Base-by-base conservation (phyloP, 192 early-diverging fungal genomes). In the Coemansia guatemalensis region DNA sequence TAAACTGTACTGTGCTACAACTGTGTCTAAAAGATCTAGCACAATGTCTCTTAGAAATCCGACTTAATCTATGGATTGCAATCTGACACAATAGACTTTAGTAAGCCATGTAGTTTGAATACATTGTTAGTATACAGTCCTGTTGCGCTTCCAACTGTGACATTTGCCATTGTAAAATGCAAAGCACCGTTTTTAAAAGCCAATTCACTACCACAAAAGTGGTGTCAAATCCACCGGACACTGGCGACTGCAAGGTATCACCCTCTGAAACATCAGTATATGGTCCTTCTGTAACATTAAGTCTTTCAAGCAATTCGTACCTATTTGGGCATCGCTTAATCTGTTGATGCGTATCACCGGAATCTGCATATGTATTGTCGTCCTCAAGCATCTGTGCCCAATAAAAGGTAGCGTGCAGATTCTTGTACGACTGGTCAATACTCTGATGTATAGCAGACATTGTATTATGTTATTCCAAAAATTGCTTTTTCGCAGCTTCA, bases 241-340 rank as follows among this genome's bases (percentile, higher is more conserved):
- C 29, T 0, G 71, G 71, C 5, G 67, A 41, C 8, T 39, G 49
- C 0, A 35, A 50, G 4, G 67, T 64, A 33, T 60, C 60, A 24
- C 63, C 71, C 71, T 67, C 63, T 14, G 26, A 44, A 0, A 73
- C 32, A 20, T 63, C 56, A 4, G 55, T 23, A 60, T 60, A 73
- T 1, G 50, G 41, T 5, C 22, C 3, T 17, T 0, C 9, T 21
- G 48, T 22, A 3, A 64, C 49, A 0, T 54, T 32, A 1, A 60
- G n/a, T 0, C 30, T 29, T 33, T 60, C 53, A 24, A 63, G 53
- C 11, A 23, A 18, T 14, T 56, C 35, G 6, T 47, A 30, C 17
- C 30, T 44, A 12, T 49, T 14, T 0, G 2, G 8, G 12, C n/a
- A 26, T 20, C 50, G 33, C 27, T 60, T 67, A 1, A n/a, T 44